Evolutionary conservation across 1,284 basidiomycete species (phyloP).

Genomic region (Trichosporon faecale): DNA sequence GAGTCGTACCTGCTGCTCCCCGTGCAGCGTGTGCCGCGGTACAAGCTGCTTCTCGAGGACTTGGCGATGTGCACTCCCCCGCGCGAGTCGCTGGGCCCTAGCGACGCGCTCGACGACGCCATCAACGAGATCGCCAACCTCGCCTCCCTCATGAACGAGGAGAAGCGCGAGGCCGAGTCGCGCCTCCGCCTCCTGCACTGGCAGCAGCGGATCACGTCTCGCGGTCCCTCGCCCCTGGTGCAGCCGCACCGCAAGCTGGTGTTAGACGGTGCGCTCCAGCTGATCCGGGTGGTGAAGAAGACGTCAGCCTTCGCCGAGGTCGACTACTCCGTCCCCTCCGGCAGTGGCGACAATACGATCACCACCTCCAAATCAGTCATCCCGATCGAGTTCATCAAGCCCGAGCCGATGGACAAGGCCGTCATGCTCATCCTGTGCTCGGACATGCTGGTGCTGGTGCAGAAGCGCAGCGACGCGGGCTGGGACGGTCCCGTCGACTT

Average conservation of each 20-base stretch:
- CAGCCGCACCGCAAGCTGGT: slow-evolving; percentile 94
- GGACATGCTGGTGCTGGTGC: slow-evolving; percentile 81
- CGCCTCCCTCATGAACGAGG: slow-evolving; percentile 93
- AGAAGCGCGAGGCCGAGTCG: slow-evolving; percentile 88
- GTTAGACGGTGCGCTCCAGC: slow-evolving; percentile 76
- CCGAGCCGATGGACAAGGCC: slow-evolving; percentile 46
- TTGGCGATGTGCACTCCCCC: slow-evolving; percentile 78
- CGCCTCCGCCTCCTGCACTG: slow-evolving; percentile 79
- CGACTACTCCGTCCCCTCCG: slow-evolving; percentile 19
- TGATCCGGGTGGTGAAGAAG: slow-evolving; percentile 87
- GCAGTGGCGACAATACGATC: slow-evolving; percentile 45
- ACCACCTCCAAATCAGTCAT: slow-evolving; percentile 61
- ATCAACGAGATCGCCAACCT: slow-evolving; percentile 78
- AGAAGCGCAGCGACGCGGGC: slow-evolving; percentile 70
- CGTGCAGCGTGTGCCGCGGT: slow-evolving; percentile 93
- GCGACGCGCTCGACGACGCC: slow-evolving; percentile 78
- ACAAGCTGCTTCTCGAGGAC: slow-evolving; percentile 86
- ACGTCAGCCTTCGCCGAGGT: slow-evolving; percentile 78
- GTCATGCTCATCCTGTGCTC: slow-evolving; percentile 57
- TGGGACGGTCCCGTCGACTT: slow-evolving; percentile 71
- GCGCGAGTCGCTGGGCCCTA: slow-evolving; percentile 61
- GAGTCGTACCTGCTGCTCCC: slow-evolving; percentile 93
- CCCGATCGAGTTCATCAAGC: slow-evolving; percentile 79
- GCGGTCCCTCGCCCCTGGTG: slow-evolving; percentile 90
- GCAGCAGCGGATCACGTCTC: slow-evolving; percentile 86